phyloP scores from a whole-genome alignment of 1,139 yeast genomes.

The Saccharomyces hybrid region DNA sequence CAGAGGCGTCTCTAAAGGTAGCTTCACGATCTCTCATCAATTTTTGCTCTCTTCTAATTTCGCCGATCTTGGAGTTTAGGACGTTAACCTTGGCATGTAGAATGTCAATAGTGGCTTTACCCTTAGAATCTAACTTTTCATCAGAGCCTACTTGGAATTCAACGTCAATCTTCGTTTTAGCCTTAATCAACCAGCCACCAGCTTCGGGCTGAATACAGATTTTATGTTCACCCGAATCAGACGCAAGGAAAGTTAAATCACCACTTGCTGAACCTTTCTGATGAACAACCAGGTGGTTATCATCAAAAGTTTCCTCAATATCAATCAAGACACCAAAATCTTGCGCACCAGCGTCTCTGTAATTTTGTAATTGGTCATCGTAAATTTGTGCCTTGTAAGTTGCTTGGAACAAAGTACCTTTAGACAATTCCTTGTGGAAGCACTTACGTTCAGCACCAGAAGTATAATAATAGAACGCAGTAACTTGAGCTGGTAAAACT shows the following conservation, averaged over 20 bases:
- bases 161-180: constrained; percentile 40
- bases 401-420: constrained; percentile 56
- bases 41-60: constrained; percentile 56
- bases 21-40: constrained; percentile 67
- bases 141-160: constrained; percentile 47
- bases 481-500: constrained; percentile 21
- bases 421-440: constrained; percentile 58
- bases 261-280: constrained; percentile 55
- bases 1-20: constrained; percentile 58
- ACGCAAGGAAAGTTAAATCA: constrained; percentile 60
- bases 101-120: constrained; percentile 41
- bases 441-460: constrained; percentile 56
- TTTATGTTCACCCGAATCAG: constrained; percentile 66
- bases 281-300: constrained; percentile 59
- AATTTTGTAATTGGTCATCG: constrained; percentile 40
- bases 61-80: constrained; percentile 47
- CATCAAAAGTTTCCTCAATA: constrained; percentile 57
- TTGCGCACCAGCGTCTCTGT: constrained; percentile 37
- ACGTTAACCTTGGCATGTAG: constrained; percentile 48
- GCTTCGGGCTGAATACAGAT: constrained; percentile 63
- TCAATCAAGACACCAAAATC: constrained; percentile 44
- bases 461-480: constrained; percentile 43
- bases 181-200: constrained; percentile 50
- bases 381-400: constrained; percentile 51
- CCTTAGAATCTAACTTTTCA: constrained; percentile 44